phyloP scores from a whole-genome alignment of 2,329 filamentous ascomycete species.

The Xylaria sp. region DNA sequence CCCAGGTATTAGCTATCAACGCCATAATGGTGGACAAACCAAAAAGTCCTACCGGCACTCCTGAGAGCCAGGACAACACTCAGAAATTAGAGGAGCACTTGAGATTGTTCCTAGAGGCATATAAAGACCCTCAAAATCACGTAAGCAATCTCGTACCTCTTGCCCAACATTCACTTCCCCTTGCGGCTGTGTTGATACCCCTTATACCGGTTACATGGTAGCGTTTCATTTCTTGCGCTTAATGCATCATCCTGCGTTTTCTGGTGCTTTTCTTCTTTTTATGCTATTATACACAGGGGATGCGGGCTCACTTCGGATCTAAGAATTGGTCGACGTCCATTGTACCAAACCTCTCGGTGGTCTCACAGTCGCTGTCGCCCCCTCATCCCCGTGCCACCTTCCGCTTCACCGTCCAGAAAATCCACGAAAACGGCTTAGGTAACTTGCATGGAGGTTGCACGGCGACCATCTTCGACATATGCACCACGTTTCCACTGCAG shows the following conservation, averaged over 20 bases:
- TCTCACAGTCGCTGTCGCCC: conserved; percentile 50
- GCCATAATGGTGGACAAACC: conserved; percentile 18
- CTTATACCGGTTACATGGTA: background rate
- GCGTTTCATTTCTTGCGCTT: conserved; percentile 4
- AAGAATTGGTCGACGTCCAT: conserved; percentile 60
- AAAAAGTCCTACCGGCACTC: background rate
- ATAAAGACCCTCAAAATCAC: conserved; percentile 29
- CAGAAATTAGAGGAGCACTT: conserved; percentile 33
- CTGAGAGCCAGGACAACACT: conserved; percentile 13
- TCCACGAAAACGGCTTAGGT: conserved; percentile 63
- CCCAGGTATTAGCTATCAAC: background rate
- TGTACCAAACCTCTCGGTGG: conserved; percentile 55
- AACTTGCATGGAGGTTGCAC: conserved; percentile 73
- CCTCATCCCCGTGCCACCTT: conserved; percentile 58
- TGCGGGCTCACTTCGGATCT: conserved; percentile 9
- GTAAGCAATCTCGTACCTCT: conserved; percentile 26
- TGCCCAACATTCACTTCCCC: background rate
- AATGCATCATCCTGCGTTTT: background rate
- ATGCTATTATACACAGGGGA: background rate
- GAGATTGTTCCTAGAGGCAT: conserved; percentile 17
- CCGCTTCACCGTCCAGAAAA: conserved; percentile 59
- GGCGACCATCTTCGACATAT: conserved; percentile 74
- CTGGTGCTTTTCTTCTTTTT: background rate
- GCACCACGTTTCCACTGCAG: conserved; percentile 69
- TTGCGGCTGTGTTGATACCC: background rate